A percentile compares a stretch with the other conserved stretches of the same genome.
phyloP scores from a whole-genome alignment of 495 filamentous ascomycete species.

The Hyaloscypha hepaticicola region DNA sequence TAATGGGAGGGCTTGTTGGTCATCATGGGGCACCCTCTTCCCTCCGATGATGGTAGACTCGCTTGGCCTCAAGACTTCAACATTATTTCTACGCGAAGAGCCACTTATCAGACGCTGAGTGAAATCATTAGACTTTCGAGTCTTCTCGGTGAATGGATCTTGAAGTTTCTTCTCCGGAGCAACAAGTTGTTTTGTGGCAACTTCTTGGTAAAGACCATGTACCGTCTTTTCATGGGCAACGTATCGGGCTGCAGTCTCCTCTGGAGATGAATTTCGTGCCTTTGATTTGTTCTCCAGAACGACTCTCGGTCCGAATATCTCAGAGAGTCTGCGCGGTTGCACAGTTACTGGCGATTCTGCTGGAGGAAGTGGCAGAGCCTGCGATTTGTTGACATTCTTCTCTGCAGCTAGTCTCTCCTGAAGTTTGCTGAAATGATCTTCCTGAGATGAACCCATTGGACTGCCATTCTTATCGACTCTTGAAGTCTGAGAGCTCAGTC shows the following conservation, averaged over 20 bases:
- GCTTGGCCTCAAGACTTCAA: neutral
- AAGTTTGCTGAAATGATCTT: conserved; percentile 21
- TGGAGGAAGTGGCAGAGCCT: neutral
- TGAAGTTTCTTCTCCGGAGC: conserved; percentile 4
- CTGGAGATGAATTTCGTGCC: conserved; percentile 11
- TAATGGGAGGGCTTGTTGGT: neutral
- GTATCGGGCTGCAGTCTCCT: conserved; percentile 19
- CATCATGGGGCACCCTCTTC: neutral
- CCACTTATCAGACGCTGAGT: conserved; percentile 12
- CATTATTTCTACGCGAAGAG: neutral
- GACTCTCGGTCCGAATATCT: conserved; percentile 23
- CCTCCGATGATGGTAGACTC: neutral
- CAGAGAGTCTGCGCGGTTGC: neutral
- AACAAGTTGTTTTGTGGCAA: conserved; percentile 16
- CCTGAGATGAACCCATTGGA: conserved; percentile 24
- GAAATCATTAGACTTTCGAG: conserved; percentile 13
- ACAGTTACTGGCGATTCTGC: neutral
- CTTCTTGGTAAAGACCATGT: conserved; percentile 19
- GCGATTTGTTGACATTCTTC: neutral
- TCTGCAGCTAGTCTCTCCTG: conserved; percentile 7
- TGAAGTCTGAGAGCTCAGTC: conserved; percentile 34
- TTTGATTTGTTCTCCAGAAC: conserved; percentile 20
- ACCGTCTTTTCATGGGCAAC: conserved; percentile 22
- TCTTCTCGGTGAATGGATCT: conserved; percentile 22
- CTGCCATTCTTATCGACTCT: conserved; percentile 36